These are phyloP conservation scores for Trematosphaeria pertusa DNA, from an alignment of 2,329 filamentous ascomycete genomes.

Conservation along the genomic window DNA sequence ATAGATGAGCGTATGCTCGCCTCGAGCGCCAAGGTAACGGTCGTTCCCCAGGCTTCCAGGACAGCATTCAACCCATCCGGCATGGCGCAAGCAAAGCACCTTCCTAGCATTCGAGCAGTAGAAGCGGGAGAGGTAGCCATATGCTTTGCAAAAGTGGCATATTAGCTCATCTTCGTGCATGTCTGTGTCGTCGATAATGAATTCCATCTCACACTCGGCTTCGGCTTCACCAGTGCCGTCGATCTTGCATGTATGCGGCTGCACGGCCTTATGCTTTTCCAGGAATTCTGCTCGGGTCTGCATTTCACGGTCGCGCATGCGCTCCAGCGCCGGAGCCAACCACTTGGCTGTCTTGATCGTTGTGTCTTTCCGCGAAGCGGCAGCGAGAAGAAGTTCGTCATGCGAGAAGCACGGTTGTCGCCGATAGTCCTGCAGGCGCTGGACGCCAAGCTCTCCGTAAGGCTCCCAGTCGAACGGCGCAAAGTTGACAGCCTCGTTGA, in stretches of 20 bases:
- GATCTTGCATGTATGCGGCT: conserved; percentile 46
- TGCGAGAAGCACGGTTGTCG: conserved; percentile 97
- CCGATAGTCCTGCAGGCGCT: conserved; percentile 84
- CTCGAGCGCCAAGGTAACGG: conserved; percentile 63
- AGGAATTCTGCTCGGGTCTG: conserved; percentile 72
- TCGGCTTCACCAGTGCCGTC: conserved; percentile 60
- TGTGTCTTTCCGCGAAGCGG: conserved; percentile 75
- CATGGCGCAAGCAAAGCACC: conserved; percentile 81
- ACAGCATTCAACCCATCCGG: conserved; percentile 82
- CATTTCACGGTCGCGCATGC: conserved; percentile 77
- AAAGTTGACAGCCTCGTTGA: conserved; percentile 99
- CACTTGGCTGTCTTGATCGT: conserved; percentile 93
- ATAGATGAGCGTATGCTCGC: conserved; percentile 76
- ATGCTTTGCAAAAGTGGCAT: conserved; percentile 90
- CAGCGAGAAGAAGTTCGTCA: conserved; percentile 91
- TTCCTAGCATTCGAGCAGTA: conserved; percentile 83
- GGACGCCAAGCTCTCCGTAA: conserved; percentile 84
- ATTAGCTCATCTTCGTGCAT: conserved; percentile 92
- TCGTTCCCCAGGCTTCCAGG: conserved; percentile 66
- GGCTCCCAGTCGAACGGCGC: conserved; percentile 95
- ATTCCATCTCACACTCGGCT: conserved; percentile 36
- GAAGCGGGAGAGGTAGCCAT: conserved; percentile 89
- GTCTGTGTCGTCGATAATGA: conserved; percentile 64
- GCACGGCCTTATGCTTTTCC: conserved; percentile 64
- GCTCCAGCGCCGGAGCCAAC: conserved; percentile 85